A percentile compares a stretch with the other conserved stretches of the same genome.
Conservation (phyloP, 495 filamentous ascomycete species). For the Annulohypoxylon moriforme region DNA sequence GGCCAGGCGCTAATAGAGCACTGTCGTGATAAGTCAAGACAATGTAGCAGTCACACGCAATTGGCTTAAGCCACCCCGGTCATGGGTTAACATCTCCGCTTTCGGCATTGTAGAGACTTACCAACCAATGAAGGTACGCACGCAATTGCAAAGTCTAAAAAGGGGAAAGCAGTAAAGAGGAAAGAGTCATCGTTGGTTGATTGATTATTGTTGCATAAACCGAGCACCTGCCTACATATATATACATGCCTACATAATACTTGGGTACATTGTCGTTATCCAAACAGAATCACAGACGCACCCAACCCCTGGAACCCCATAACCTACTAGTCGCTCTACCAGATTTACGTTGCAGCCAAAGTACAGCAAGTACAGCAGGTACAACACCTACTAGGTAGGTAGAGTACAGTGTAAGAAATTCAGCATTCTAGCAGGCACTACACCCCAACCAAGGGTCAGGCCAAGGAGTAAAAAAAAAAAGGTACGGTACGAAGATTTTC, state of each 20-base stretch:
- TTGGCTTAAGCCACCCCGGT: constrained; percentile 35
- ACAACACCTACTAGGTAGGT: background rate
- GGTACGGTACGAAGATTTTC: constrained; percentile 31
- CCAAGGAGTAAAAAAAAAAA: constrained; percentile 29
- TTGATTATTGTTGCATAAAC: constrained; percentile 37
- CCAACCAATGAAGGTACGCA: constrained; percentile 41
- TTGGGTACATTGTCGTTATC: constrained; percentile 15
- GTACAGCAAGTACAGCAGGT: constrained; percentile 28
- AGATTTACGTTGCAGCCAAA: constrained; percentile 38
- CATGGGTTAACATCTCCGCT: constrained; percentile 43
- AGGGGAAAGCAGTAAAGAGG: constrained; percentile 31
- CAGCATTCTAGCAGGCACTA: background rate
- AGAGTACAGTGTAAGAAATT: constrained; percentile 4
- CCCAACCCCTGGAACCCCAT: constrained; percentile 18
- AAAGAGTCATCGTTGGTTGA: constrained; percentile 46
- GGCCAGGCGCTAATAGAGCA: constrained; percentile 43
- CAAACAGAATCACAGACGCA: constrained; percentile 3
- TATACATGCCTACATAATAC: background rate
- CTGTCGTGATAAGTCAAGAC: constrained; percentile 44
- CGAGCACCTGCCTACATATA: too few species aligned
- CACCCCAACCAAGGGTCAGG: constrained; percentile 35
- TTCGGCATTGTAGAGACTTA: constrained; percentile 39
- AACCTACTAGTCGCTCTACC: constrained; percentile 26
- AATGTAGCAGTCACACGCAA: constrained; percentile 43
- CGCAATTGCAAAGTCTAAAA: constrained; percentile 42